Conservation (phyloP, 345 rosid genomes). For the Citrus mangshanensis region DNA sequence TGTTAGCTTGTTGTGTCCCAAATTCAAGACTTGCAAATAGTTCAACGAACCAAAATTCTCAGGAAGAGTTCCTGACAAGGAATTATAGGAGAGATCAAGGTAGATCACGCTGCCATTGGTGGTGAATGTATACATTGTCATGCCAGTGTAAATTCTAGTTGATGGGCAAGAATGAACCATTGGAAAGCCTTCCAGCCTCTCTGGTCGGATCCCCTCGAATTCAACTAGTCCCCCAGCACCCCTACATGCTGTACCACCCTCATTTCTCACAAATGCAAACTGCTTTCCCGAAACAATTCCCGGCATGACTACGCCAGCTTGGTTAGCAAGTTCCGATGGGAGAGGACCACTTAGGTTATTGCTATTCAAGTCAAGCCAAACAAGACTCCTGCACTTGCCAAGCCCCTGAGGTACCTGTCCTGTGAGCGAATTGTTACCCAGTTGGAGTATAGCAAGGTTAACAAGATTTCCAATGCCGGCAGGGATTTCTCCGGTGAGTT, state of each 20-base stretch:
- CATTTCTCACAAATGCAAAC: slow-evolving; percentile 91
- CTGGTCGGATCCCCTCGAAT: slow-evolving; percentile 75
- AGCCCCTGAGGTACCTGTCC: slow-evolving; percentile 74
- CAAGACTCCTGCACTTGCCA: slow-evolving; percentile 72
- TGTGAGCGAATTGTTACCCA: slow-evolving; percentile 81
- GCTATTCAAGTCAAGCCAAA: slow-evolving; percentile 97
- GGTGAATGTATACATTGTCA: slow-evolving; percentile 69
- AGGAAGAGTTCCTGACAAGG: slow-evolving; percentile 67
- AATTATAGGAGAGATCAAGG: slow-evolving; percentile 85
- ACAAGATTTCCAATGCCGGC: slow-evolving; percentile 57
- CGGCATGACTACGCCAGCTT: slow-evolving; percentile 68
- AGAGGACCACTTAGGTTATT: slow-evolving; percentile 58
- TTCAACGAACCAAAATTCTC: slow-evolving; percentile 58
- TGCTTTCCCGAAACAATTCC: slow-evolving; percentile 89
- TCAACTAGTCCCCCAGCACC: slow-evolving; percentile 98
- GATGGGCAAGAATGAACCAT: slow-evolving; percentile 90
- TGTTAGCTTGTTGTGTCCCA: slow-evolving; percentile 75
- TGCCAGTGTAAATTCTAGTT: slow-evolving; percentile 79
- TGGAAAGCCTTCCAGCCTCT: slow-evolving; percentile 62
- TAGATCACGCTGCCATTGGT: slow-evolving; percentile 86
- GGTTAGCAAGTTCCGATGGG: slow-evolving; percentile 63
- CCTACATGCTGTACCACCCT: slow-evolving; percentile 92
- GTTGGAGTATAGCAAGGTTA: slow-evolving; percentile 72
- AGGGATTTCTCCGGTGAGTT: slow-evolving; percentile 68
- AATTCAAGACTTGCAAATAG: slow-evolving; percentile 83